Conservation (phyloP, 768 basidiomycete species). For the Pulveroboletus ravenelii region DNA sequence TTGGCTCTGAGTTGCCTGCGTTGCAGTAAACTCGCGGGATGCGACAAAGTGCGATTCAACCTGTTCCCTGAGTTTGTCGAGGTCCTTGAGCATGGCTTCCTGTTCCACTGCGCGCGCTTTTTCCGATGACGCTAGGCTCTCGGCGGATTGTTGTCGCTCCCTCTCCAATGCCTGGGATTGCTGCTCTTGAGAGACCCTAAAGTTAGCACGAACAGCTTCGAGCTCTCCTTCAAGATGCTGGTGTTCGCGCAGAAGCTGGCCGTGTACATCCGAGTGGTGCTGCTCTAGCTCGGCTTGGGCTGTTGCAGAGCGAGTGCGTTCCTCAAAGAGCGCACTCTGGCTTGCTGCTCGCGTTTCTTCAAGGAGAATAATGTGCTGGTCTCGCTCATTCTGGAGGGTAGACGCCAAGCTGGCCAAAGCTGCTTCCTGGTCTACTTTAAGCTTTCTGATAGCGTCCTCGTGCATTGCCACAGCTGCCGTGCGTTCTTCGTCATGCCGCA, state of each 20-base stretch:
- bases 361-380: slow-evolving; percentile 32
- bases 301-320: slow-evolving; percentile 42
- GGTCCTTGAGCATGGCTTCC: slow-evolving; percentile 39
- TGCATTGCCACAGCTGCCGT: slow-evolving; percentile 38
- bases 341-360: slow-evolving; percentile 34
- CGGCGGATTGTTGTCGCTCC: slow-evolving; percentile 27
- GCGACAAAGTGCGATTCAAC: slow-evolving; percentile 47
- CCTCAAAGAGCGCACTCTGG: slow-evolving; percentile 37
- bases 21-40: slow-evolving; percentile 37
- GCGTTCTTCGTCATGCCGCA: slow-evolving; percentile 35
- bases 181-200: slow-evolving; percentile 24
- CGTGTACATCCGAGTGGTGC: slow-evolving; percentile 46
- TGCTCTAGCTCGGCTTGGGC: slow-evolving; percentile 47
- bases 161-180: slow-evolving; percentile 20
- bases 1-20: slow-evolving; percentile 42
- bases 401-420: slow-evolving; percentile 40
- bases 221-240: slow-evolving; percentile 47
- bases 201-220: slow-evolving; percentile 48
- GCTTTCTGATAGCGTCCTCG: slow-evolving; percentile 34
- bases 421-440: slow-evolving; percentile 47
- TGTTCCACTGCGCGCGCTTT: slow-evolving; percentile 19
- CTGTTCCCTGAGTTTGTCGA: slow-evolving; percentile 45
- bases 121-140: slow-evolving; percentile 15
- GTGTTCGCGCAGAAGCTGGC: slow-evolving; percentile 35
- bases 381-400: slow-evolving; percentile 35